Evolutionary conservation across 495 filamentous ascomycete genomes (phyloP).

Genomic region (Sordaria brevicollis): DNA sequence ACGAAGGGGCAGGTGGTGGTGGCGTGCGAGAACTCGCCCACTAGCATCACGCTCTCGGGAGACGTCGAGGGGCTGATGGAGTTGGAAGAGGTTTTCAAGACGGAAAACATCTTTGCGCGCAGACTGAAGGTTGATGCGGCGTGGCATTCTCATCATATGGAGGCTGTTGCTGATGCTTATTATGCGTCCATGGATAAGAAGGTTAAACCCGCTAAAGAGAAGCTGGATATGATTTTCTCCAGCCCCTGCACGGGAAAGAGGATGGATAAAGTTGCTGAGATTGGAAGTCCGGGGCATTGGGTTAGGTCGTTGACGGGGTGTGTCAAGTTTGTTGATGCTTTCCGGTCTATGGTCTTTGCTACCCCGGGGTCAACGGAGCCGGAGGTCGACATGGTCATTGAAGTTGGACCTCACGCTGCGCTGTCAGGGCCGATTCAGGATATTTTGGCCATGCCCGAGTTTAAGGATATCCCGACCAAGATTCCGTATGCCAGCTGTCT

Average conservation of each 20-base stretch:
- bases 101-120: slow-evolving; percentile 23
- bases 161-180: slow-evolving; percentile 26
- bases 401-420: slow-evolving; percentile 30
- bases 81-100: slow-evolving; percentile 16
- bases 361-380: neutral
- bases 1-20: slow-evolving; percentile 19
- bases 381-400: slow-evolving; percentile 23
- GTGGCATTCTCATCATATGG: slow-evolving; percentile 39
- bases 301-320: slow-evolving; percentile 32
- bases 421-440: slow-evolving; percentile 45
- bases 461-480: slow-evolving; percentile 3
- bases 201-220: slow-evolving; percentile 8
- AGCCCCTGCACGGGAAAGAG: slow-evolving; percentile 14
- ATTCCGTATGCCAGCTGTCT: slow-evolving; percentile 20
- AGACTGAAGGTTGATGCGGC: slow-evolving; percentile 29
- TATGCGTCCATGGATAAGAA: slow-evolving; percentile 16
- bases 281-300: slow-evolving; percentile 30
- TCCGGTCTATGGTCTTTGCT: slow-evolving; percentile 21
- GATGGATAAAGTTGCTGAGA: slow-evolving; percentile 11
- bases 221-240: slow-evolving; percentile 13
- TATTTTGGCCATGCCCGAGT: slow-evolving; percentile 26
- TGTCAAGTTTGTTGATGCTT: slow-evolving; percentile 33
- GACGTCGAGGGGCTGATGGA: slow-evolving; percentile 24
- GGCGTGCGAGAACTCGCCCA: slow-evolving; percentile 40
- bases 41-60: slow-evolving; percentile 37